Conservation (phyloP, 2,329 filamentous ascomycete genomes). For the Venturia oleaginea region DNA sequence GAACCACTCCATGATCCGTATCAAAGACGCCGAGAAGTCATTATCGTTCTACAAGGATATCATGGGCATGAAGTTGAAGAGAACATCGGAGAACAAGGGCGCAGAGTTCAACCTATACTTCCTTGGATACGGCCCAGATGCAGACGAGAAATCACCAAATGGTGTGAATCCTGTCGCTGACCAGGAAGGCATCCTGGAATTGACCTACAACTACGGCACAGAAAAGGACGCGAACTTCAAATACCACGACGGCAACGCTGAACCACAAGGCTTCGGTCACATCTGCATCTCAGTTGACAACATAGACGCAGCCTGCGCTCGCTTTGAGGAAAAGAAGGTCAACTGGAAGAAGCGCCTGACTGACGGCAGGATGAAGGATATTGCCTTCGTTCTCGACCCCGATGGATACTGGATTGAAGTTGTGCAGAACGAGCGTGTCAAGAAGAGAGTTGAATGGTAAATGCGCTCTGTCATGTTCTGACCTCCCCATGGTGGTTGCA, state of each 20-base stretch:
- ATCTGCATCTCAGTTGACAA: constrained; percentile 85
- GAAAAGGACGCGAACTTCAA: constrained; percentile 77
- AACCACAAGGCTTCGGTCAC: constrained; percentile 91
- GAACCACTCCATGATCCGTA: constrained; percentile 91
- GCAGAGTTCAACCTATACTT: constrained; percentile 88
- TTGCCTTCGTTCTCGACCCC: constrained; percentile 76
- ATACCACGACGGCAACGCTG: constrained; percentile 86
- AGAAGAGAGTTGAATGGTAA: constrained; percentile 33
- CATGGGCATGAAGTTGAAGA: constrained; percentile 77
- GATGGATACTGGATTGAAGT: constrained; percentile 76
- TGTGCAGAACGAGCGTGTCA: constrained; percentile 67
- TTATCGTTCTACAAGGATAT: constrained; percentile 56
- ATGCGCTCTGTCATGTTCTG: neutral
- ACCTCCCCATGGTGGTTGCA: neutral
- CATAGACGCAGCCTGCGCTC: constrained; percentile 74
- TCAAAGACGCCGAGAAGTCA: constrained; percentile 54
- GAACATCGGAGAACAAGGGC: constrained; percentile 59
- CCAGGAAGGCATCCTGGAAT: constrained; percentile 76
- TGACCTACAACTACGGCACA: constrained; percentile 77
- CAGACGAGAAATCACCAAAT: constrained; percentile 44
- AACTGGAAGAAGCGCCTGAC: constrained; percentile 94
- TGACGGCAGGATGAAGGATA: constrained; percentile 84
- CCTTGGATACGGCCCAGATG: constrained; percentile 58
- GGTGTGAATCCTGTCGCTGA: constrained; percentile 51
- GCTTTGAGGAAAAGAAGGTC: constrained; percentile 73